phyloP scores from a whole-genome alignment of 768 basidiomycete genomes.

The Suillus lakei region DNA sequence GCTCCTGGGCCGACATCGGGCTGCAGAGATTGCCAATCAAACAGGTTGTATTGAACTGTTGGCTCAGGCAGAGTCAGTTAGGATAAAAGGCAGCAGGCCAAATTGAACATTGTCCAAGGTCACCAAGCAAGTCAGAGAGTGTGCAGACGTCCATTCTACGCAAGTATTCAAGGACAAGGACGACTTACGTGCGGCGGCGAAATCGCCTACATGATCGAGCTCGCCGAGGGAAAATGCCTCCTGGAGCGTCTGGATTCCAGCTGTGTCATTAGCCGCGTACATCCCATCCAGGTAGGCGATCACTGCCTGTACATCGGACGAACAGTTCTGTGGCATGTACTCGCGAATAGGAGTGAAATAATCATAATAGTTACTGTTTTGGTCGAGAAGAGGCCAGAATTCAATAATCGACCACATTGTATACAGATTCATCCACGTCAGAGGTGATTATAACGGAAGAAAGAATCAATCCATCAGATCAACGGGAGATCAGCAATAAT shows the following conservation, averaged over 20 bases:
- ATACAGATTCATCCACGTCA: neutral
- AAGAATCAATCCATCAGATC: neutral
- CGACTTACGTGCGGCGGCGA: slow-evolving; percentile 56
- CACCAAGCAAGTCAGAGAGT: neutral
- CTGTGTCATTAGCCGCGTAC: slow-evolving; percentile 47
- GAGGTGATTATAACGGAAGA: neutral
- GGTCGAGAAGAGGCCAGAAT: neutral
- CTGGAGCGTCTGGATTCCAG: slow-evolving; percentile 58
- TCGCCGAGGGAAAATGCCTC: slow-evolving; percentile 59
- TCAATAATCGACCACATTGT: neutral
- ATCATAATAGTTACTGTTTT: slow-evolving; percentile 30
- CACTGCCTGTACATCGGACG: slow-evolving; percentile 69
- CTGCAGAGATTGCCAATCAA: slow-evolving; percentile 71
- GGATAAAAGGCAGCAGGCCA: neutral
- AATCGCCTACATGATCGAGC: slow-evolving; percentile 68
- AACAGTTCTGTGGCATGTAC: slow-evolving; percentile 75
- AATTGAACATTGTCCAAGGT: neutral
- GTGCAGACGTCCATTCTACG: neutral
- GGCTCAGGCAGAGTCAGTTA: neutral
- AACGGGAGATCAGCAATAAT: slow-evolving; percentile 35
- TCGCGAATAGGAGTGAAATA: slow-evolving; percentile 72
- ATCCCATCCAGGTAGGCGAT: slow-evolving; percentile 64
- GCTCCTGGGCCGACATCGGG: slow-evolving; percentile 47
- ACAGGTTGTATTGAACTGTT: slow-evolving; percentile 43
- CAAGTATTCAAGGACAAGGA: neutral